These are phyloP conservation scores for Calonectria honghensis DNA, from an alignment of 2,329 filamentous ascomycete species.

Conservation along the genomic window DNA sequence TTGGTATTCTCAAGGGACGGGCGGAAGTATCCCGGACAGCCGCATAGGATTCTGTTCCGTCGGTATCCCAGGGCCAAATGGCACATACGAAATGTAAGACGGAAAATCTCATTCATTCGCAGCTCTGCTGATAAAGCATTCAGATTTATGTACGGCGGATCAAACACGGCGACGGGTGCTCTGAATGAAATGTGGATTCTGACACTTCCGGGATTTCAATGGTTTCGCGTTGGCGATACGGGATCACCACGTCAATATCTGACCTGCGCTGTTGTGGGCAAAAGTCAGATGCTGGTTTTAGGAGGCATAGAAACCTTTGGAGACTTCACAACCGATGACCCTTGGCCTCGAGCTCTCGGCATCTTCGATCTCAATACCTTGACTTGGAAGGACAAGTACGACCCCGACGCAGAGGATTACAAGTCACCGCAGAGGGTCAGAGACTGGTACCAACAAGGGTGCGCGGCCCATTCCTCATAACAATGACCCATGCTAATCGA, in stretches of 20 bases:
- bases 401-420: neutral
- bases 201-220: neutral
- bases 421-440: neutral
- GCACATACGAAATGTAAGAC: slow-evolving; percentile 3
- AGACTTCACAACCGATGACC: neutral
- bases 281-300: neutral
- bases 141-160: neutral
- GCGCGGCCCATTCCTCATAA: neutral
- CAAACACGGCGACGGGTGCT: neutral
- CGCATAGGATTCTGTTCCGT: neutral
- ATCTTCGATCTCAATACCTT: neutral
- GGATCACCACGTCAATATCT: neutral
- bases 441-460: slow-evolving; percentile 5
- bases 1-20: neutral
- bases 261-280: neutral
- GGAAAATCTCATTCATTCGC: no score
- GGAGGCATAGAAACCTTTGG: neutral
- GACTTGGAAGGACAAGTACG: neutral
- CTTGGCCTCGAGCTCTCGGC: neutral
- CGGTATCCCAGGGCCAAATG: neutral
- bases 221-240: neutral
- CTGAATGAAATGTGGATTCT: neutral
- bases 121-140: neutral
- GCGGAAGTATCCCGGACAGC: neutral
- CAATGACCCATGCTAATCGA: neutral